A percentile compares a stretch with the other conserved stretches of the same genome.
Evolutionary conservation across 805 yeast species (phyloP).

Genomic region (Candida coleopterorum): DNA sequence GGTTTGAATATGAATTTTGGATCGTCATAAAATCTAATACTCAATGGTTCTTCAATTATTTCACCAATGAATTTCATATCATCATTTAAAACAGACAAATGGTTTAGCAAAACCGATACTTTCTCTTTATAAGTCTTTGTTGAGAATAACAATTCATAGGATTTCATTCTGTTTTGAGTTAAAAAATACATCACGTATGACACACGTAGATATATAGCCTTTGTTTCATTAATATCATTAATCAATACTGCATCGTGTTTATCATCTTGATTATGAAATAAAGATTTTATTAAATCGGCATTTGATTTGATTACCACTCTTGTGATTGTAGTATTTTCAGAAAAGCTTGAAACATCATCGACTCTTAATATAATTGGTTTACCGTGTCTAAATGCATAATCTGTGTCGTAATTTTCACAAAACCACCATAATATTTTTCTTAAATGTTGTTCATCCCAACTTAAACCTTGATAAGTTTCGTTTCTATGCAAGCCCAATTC

Average conservation of each 20-base stretch:
- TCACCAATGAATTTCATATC: slow-evolving; percentile 22
- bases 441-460: slow-evolving; percentile 17
- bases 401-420: slow-evolving; percentile 34
- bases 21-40: slow-evolving; percentile 30
- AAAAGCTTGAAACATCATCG: slow-evolving; percentile 24
- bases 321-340: slow-evolving; percentile 14
- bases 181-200: slow-evolving; percentile 3
- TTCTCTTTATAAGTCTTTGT: slow-evolving; percentile 1
- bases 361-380: slow-evolving; percentile 34
- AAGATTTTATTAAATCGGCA: slow-evolving; percentile 2
- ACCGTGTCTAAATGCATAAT: slow-evolving; percentile 33
- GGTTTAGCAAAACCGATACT: slow-evolving; percentile 1
- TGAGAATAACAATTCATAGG: slow-evolving; percentile 2
- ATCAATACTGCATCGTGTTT: slow-evolving; percentile 1
- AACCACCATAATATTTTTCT: slow-evolving; percentile 33
- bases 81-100: slow-evolving; percentile 20
- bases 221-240: slow-evolving; percentile 5
- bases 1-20: slow-evolving; percentile 19
- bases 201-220: slow-evolving; percentile 2
- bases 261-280: background rate
- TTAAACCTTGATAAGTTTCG: slow-evolving; percentile 23
- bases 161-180: slow-evolving; percentile 1
- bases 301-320: background rate
- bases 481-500: slow-evolving; percentile 36
- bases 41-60: slow-evolving; percentile 13